Evolutionary conservation across 2,329 filamentous ascomycete species (phyloP).

Genomic region (Dothideomycetes sp.): DNA sequence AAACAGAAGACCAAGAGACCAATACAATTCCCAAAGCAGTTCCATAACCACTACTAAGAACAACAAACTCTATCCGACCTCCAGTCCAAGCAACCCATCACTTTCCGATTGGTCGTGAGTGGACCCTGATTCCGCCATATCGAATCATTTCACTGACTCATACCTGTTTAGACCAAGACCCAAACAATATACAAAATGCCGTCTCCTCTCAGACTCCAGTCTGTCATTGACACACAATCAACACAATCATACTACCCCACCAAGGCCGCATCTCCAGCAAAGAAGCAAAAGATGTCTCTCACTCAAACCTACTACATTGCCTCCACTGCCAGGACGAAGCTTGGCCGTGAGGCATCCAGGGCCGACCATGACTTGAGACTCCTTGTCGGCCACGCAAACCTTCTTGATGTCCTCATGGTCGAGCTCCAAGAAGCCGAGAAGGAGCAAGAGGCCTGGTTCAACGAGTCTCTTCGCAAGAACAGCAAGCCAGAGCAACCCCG

Average conservation of each 20-base stretch:
- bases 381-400: conserved; percentile 95
- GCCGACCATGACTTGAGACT: conserved; percentile 90
- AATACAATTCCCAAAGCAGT: no score
- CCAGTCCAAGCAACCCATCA: neutral
- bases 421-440: conserved; percentile 86
- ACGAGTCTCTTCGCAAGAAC: conserved; percentile 78
- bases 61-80: neutral
- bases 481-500: conserved; percentile 48
- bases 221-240: conserved; percentile 9
- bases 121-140: conserved; percentile 4
- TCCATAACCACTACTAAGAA: no score
- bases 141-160: conserved; percentile 10
- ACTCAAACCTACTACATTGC: conserved; percentile 98
- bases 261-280: conserved; percentile 32
- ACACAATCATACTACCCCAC: conserved; percentile 32
- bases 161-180: conserved; percentile 3
- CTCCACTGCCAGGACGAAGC: conserved; percentile 92
- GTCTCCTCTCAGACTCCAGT: conserved; percentile 33
- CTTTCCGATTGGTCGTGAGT: conserved; percentile 7
- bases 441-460: conserved; percentile 97
- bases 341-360: conserved; percentile 79
- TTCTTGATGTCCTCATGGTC: conserved; percentile 88
- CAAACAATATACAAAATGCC: conserved; percentile 26
- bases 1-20: no score
- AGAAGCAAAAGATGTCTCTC: conserved; percentile 86